These are phyloP conservation scores for Musa itinerans DNA, from an alignment of 176 grass and related monocot species.

Conservation along the genomic window DNA sequence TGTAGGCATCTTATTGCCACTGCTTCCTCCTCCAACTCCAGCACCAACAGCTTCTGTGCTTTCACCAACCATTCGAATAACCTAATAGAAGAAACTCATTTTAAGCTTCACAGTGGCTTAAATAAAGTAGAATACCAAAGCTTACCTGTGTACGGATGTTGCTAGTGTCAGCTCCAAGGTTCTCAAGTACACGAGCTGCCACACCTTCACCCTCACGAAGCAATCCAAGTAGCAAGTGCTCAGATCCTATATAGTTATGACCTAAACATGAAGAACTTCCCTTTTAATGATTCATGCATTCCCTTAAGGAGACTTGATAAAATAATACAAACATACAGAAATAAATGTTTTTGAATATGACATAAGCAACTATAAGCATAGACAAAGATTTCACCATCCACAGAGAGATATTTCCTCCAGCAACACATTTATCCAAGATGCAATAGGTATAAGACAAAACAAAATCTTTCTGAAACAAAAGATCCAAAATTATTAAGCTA, in stretches of 20 bases:
- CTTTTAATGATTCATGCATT: no score
- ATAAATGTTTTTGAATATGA: no score
- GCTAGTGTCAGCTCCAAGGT: slow-evolving; percentile 68
- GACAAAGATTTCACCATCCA: no score
- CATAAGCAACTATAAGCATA: no score
- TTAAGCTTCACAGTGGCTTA: background rate
- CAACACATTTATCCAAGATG: no score
- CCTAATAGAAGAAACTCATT: slow-evolving; percentile 26
- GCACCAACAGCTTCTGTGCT: slow-evolving; percentile 88
- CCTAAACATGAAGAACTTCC: slow-evolving; percentile 31
- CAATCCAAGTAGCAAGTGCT: slow-evolving; percentile 87
- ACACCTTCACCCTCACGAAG: slow-evolving; percentile 87
- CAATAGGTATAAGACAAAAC: no score
- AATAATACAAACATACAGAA: background rate
- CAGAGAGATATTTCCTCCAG: no score
- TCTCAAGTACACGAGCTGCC: slow-evolving; percentile 71
- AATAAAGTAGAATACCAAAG: background rate
- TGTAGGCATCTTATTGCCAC: slow-evolving; percentile 83
- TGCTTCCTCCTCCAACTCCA: slow-evolving; percentile 79
- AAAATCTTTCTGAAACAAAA: no score
- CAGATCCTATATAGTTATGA: slow-evolving; percentile 91
- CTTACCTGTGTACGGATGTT: slow-evolving; percentile 74
- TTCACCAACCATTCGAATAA: slow-evolving; percentile 87
- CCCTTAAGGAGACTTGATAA: background rate
- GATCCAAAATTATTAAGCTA: no score